phyloP scores from a whole-genome alignment of 441 rosid species.

The Eruca vesicaria region DNA sequence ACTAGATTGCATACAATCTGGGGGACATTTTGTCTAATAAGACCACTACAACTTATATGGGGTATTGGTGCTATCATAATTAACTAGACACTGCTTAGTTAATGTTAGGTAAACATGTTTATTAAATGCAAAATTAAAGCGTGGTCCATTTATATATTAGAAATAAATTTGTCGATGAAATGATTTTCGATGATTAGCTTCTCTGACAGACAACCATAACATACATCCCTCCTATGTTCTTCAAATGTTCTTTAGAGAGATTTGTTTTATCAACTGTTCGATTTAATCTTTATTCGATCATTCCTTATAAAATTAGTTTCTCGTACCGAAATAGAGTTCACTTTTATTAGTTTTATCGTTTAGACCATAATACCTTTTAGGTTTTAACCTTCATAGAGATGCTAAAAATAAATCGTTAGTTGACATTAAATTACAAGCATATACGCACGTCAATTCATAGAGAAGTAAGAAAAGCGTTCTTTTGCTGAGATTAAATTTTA shows the following conservation, averaged over 20 bases:
- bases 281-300: neutral
- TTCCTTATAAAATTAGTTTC: neutral
- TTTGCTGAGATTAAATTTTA: neutral
- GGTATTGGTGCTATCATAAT: slow-evolving; percentile 33
- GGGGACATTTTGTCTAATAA: slow-evolving; percentile 68
- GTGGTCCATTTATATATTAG: slow-evolving; percentile 13
- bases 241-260: neutral
- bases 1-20: slow-evolving; percentile 49
- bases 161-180: slow-evolving; percentile 23
- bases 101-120: slow-evolving; percentile 57
- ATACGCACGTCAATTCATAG: neutral
- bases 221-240: no score
- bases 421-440: neutral
- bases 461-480: no score
- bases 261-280: neutral
- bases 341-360: neutral
- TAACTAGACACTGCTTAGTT: slow-evolving; percentile 26
- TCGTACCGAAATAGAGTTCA: slow-evolving; percentile 12
- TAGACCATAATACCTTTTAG: neutral
- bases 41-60: slow-evolving; percentile 41
- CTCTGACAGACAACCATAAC: no score
- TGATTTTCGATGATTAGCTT: slow-evolving; percentile 39
- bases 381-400: slow-evolving; percentile 7
- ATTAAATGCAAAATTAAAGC: slow-evolving; percentile 19
- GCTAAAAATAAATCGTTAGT: slow-evolving; percentile 1